Evolutionary conservation across 306 rosid species (phyloP).

Genomic region (Canavalia ensiformis): DNA sequence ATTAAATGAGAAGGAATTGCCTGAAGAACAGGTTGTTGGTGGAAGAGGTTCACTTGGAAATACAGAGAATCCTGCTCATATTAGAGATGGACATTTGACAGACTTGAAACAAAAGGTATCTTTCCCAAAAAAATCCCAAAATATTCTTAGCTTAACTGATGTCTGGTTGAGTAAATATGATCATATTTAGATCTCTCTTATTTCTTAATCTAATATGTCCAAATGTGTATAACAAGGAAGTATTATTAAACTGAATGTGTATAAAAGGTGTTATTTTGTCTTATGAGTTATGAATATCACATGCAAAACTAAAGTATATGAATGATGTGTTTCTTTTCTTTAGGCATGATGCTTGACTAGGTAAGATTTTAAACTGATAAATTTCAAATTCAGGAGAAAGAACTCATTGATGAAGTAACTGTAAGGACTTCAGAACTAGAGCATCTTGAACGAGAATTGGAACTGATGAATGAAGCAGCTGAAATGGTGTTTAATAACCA

Average conservation of each 20-base stretch:
- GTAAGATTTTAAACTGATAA: conserved; percentile 47
- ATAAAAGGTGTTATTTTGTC: conserved; percentile 21
- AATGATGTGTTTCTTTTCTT: conserved; percentile 28
- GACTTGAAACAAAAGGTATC: conserved; percentile 47
- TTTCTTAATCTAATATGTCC: conserved; percentile 40
- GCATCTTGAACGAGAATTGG: conserved; percentile 74
- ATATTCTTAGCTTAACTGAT: conserved; percentile 40
- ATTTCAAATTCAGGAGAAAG: conserved; percentile 59
- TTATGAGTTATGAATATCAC: not conserved
- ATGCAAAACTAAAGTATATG: conserved; percentile 8
- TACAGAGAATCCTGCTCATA: conserved; percentile 38
- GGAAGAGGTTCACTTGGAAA: conserved; percentile 49
- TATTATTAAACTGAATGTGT: conserved; percentile 16
- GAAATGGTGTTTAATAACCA: conserved; percentile 63
- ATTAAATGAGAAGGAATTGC: conserved; percentile 38
- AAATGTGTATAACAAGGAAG: conserved; percentile 25
- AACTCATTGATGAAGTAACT: conserved; percentile 51
- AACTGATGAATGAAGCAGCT: conserved; percentile 63
- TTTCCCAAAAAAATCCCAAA: conserved; percentile 22
- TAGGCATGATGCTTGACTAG: conserved; percentile 48
- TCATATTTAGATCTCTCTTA: not conserved
- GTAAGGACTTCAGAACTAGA: conserved; percentile 58
- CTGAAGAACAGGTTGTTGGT: conserved; percentile 18
- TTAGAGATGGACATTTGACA: conserved; percentile 35
- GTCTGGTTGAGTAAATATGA: conserved; percentile 3